Conservation (phyloP, 1,284 basidiomycete species). For the Nidula niveotomentosa region DNA sequence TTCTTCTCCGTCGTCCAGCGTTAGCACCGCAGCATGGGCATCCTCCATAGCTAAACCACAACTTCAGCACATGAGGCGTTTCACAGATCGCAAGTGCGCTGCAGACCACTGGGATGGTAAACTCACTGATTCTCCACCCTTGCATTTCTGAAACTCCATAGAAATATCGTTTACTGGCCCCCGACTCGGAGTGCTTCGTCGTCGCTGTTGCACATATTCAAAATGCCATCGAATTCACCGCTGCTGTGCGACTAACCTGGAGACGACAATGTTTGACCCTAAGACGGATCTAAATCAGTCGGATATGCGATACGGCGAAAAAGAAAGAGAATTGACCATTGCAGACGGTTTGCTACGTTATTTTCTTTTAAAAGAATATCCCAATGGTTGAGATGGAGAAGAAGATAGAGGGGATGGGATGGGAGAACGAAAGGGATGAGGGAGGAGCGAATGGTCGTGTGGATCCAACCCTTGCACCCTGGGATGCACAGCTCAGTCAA, state of each 20-base stretch:
- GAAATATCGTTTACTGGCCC: conserved; percentile 76
- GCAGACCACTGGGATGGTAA: conserved; percentile 3
- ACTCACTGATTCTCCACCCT: conserved; percentile 97
- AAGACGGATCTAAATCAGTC: conserved; percentile 2
- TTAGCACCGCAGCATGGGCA: conserved; percentile 84
- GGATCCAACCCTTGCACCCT: conserved; percentile 16
- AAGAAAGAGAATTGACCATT: neutral
- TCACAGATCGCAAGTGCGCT: neutral
- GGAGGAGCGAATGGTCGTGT: conserved; percentile 32
- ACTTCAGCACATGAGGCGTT: conserved; percentile 8
- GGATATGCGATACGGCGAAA: conserved; percentile 1
- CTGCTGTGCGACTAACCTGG: conserved; percentile 48
- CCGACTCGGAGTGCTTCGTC: conserved; percentile 82
- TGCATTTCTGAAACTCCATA: conserved; percentile 98
- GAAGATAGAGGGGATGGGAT: conserved; percentile 6
- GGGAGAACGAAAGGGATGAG: neutral
- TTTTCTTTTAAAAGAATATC: neutral
- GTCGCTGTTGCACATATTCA: conserved; percentile 51
- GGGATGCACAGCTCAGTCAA: conserved; percentile 2
- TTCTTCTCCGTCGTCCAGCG: conserved; percentile 52
- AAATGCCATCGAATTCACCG: neutral
- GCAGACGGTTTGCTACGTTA: neutral
- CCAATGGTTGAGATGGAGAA: conserved; percentile 1
- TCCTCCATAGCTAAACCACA: conserved; percentile 89
- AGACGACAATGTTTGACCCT: conserved; percentile 76